A percentile compares a stretch with the other conserved stretches of the same genome.
phyloP scores from a whole-genome alignment of 371 early-diverging fungal genomes.

The Synchytrium microbalum region DNA sequence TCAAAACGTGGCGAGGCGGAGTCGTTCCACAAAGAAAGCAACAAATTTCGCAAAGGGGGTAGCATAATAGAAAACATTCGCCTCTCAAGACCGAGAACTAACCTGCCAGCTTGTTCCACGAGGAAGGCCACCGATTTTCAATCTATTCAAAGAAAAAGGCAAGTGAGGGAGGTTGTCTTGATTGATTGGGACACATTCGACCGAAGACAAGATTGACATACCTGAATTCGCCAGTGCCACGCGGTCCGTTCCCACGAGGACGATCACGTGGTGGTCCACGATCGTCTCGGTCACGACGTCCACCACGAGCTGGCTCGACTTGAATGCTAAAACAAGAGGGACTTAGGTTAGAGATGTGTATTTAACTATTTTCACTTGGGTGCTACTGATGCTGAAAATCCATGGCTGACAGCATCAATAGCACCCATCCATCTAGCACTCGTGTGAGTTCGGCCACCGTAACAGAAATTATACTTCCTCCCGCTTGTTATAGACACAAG shows the following conservation, averaged over 20 bases:
- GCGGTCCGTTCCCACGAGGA: slow-evolving; percentile 36
- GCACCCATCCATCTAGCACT: neutral
- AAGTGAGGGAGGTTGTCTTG: neutral
- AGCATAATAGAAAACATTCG: neutral
- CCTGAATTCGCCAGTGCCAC: slow-evolving; percentile 17
- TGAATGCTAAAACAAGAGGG: slow-evolving; percentile 42
- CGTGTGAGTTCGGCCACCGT: too few relatives aligned
- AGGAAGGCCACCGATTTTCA: slow-evolving; percentile 63
- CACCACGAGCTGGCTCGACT: slow-evolving; percentile 68
- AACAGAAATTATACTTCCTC: too few relatives aligned
- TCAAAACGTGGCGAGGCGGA: too few relatives aligned
- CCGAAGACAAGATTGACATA: slow-evolving; percentile 13
- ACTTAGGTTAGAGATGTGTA: neutral
- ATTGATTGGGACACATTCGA: slow-evolving; percentile 1
- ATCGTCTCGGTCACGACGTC: slow-evolving; percentile 35
- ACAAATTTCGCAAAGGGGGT: neutral
- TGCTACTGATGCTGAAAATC: too few relatives aligned
- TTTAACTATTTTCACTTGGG: slow-evolving; percentile 9
- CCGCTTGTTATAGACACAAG: neutral
- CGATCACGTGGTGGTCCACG: slow-evolving; percentile 17
- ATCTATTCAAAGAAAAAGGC: slow-evolving; percentile 32
- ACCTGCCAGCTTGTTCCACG: slow-evolving; percentile 75
- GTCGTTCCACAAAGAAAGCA: neutral
- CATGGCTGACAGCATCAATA: too few relatives aligned
- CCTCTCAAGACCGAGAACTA: too few relatives aligned